A percentile compares a stretch with the other conserved stretches of the same genome.
These are phyloP conservation scores for Eimeria praecox DNA, from an alignment of 169 alveolate genomes.

Conservation along the genomic window DNA sequence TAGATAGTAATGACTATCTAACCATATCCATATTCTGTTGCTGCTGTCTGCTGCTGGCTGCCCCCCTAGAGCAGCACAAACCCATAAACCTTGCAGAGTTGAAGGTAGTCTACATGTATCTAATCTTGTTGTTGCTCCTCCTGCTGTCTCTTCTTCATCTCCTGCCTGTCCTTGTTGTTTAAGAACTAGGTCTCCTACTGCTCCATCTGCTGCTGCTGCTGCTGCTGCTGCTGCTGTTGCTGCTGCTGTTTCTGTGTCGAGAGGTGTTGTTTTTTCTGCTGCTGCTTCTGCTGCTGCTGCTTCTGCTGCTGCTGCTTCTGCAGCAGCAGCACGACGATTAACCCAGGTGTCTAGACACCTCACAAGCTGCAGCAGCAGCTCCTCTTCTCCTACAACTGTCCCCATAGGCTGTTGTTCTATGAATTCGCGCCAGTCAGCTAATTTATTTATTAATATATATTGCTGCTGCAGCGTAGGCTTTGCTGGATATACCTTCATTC, in stretches of 20 bases:
- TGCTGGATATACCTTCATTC: conserved; percentile 8
- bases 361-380: conserved; percentile 70
- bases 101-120: conserved; percentile 36
- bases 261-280: neutral
- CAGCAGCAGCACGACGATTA: conserved; percentile 27
- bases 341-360: conserved; percentile 59
- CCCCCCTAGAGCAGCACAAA: conserved; percentile 78
- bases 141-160: conserved; percentile 15
- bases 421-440: conserved; percentile 45
- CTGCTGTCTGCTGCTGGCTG: conserved; percentile 36
- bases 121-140: neutral
- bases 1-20: neutral
- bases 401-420: conserved; percentile 17
- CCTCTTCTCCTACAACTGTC: conserved; percentile 65
- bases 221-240: conserved; percentile 59
- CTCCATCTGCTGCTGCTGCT: conserved; percentile 40
- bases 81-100: conserved; percentile 57
- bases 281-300: conserved; percentile 47
- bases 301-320: conserved; percentile 38
- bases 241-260: too few relatives aligned
- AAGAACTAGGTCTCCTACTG: neutral
- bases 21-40: conserved; percentile 65
- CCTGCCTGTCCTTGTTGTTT: conserved; percentile 6
- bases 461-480: conserved; percentile 70
- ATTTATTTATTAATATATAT: conserved; percentile 12